phyloP scores from a whole-genome alignment of 2,329 filamentous ascomycete species.

The Metarhizium guizhouense region DNA sequence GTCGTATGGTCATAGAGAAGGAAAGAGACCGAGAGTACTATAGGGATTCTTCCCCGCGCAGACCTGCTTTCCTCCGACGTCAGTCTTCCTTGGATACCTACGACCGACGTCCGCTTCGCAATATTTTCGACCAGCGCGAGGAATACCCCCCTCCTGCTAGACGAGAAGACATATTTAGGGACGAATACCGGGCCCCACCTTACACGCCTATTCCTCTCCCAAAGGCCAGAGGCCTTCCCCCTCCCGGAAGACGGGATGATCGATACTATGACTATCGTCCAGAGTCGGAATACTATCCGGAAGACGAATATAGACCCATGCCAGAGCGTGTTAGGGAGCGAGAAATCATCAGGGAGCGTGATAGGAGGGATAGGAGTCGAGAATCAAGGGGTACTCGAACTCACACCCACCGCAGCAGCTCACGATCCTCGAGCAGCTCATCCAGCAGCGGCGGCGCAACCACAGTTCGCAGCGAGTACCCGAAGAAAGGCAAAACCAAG shows the following conservation, averaged over 20 bases:
- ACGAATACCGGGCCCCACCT: conserved; percentile 35
- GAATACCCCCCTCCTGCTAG: conserved; percentile 54
- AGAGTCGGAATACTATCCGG: conserved; percentile 60
- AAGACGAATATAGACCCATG: conserved; percentile 61
- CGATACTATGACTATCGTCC: conserved; percentile 54
- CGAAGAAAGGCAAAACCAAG: conserved; percentile 80
- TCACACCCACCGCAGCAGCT: conserved; percentile 30
- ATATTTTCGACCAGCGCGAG: conserved; percentile 43
- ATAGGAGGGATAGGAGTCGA: conserved; percentile 32
- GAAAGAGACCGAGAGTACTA: conserved; percentile 42
- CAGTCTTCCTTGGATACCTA: conserved; percentile 89
- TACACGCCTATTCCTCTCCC: conserved; percentile 62
- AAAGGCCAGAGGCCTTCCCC: conserved; percentile 50
- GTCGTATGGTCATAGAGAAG: conserved; percentile 45
- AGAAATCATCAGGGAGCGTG: conserved; percentile 44
- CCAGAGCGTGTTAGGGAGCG: conserved; percentile 53
- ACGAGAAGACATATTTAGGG: conserved; percentile 37
- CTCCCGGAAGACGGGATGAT: conserved; percentile 47
- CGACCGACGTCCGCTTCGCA: conserved; percentile 58
- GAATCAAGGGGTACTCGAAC: conserved; percentile 31
- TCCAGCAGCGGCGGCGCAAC: conserved; percentile 40
- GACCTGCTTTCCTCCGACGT: conserved; percentile 63
- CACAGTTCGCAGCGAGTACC: conserved; percentile 53
- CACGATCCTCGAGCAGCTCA: conserved; percentile 36
- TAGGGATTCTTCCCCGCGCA: conserved; percentile 42